Base-by-base conservation (phyloP, 495 filamentous ascomycete genomes). In the Halenospora varia region DNA sequence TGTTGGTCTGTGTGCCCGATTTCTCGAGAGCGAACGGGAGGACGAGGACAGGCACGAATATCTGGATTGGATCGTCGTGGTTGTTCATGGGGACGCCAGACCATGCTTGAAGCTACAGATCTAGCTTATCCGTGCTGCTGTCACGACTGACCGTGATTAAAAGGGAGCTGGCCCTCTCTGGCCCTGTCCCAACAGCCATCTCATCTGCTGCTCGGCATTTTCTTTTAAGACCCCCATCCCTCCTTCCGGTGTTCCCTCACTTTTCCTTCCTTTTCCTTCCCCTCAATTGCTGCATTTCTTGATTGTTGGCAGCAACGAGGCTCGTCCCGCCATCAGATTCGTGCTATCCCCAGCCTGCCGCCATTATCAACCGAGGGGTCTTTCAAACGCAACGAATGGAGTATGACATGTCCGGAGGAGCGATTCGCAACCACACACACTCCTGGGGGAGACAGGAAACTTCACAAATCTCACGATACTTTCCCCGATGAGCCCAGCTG, bases 111-210 rank as follows among this genome's bases (percentile, higher is more conserved):
- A 45, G 42, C 42, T 45, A 45, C 42, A 35, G 6, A 45, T 6
- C 48, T 51, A 48, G 49, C 54, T 56, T 56, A 57, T 62, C 54
- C 54, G 54, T 48, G 48, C 49, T 48, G 53, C 57, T 53, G 48
- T 49, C 53, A 56, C 58, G 41, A 62, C 54, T 25, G 55, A 62
- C 53, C 53, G 59, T 62, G 59, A 62, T 62, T 62, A 53, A 62
- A 62, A 60, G 47, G 52, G 59, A 62, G 42, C 42, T 45, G 18
- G 13, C 18, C 13, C 13, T 9, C n/a, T n/a, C 42, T 62, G 59
- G 59, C 53, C 54, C 59, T 57, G 53, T 48, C 59, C 41, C 53
- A 42, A 49, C 51, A 49, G 47, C 49, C 24, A 18, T 54, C 35
- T 26, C 19, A 61, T 56, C 25, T 56, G 29, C 15, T 52, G 53